Conservation (phyloP, 768 basidiomycete species). For the Lactarius vividus region DNA sequence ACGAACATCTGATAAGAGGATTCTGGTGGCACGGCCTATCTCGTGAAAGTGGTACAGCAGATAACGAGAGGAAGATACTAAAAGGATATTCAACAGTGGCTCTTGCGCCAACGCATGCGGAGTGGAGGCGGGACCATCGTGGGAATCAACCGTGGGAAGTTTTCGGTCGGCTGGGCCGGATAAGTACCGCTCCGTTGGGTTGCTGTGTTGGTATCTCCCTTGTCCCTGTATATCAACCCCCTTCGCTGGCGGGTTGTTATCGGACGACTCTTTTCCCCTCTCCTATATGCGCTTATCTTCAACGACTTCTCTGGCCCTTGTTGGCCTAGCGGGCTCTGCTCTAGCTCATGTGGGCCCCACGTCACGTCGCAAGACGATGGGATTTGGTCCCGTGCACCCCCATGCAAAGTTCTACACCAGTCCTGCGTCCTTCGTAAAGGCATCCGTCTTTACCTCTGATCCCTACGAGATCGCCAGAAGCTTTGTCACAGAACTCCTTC, state of each 20-base stretch:
- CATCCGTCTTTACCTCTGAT: slow-evolving; percentile 36
- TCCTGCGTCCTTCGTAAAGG: slow-evolving; percentile 37
- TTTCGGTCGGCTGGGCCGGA: not conserved
- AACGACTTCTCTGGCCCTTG: slow-evolving; percentile 20
- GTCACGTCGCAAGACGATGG: slow-evolving; percentile 75
- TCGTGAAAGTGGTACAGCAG: not conserved
- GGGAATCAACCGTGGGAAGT: slow-evolving; percentile 8
- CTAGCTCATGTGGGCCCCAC: slow-evolving; percentile 29
- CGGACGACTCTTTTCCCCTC: not conserved
- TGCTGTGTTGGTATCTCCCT: not conserved
- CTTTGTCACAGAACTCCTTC: slow-evolving; percentile 55
- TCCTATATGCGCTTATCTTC: slow-evolving; percentile 24
- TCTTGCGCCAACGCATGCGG: not conserved
- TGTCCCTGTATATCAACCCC: slow-evolving; percentile 19
- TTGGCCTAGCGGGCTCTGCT: slow-evolving; percentile 27
- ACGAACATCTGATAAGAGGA: not conserved
- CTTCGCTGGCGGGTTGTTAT: slow-evolving; percentile 16
- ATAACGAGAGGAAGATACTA: slow-evolving; percentile 8
- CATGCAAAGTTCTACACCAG: slow-evolving; percentile 64
- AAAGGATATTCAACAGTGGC: not conserved
- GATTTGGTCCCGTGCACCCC: slow-evolving; percentile 79
- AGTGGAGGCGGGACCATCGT: not conserved
- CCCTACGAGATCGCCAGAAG: slow-evolving; percentile 59
- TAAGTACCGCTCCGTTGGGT: not conserved
- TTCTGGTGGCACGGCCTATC: not conserved